Base-by-base conservation (phyloP, 768 basidiomycete genomes). In the Guyanaporus albipodus region DNA sequence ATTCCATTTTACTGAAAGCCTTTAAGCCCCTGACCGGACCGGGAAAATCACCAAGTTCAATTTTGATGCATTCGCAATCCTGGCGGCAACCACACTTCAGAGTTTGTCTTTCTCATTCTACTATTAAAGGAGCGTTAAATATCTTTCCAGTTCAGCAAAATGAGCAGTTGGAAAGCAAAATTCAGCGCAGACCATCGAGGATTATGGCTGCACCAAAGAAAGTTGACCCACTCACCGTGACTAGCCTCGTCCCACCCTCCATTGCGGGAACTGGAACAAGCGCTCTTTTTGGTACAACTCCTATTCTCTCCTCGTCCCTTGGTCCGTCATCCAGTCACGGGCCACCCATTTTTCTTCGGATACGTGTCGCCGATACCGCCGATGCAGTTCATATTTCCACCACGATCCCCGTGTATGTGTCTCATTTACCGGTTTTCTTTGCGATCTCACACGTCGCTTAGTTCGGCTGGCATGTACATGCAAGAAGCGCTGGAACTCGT, bases 381-480 rank as follows among this genome's bases (percentile, higher is more conserved):
- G 91, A 94, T 63, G 79, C 83, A 2, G 85, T 87, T 2, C 91
- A 92, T 48, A 82, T 91, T 38, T 90, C 82, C 0, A 94, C 91
- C 0, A 94, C 92, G 0, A 90, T 96, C 56, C 85, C 85, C 29
- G 92, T 91, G 90, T 95, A 76, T 44, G 89, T 72, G 5, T 23
- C 21, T 21, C 18, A 6, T n/a, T 26, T 6, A 1, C 9, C 21
- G 8, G 24, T 22, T 32, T 26, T 2, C 19, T 32, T 32, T 34
- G 28, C 24, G 17, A 36, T 4, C 39, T 50, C 38, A 39, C 21
- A 5, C 26, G 8, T 24, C 17, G 0, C 50, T 9, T 29, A 90
- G 86, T 6, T 83, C 91, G 8, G 83, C 89, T 12, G 91, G 89
- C 8, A 96, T 92, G 85, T 98, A 98, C 64, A 87, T 97, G 80